Evolutionary conservation across 2,329 filamentous ascomycete species (phyloP).

Genomic region (Dothistroma pini): DNA sequence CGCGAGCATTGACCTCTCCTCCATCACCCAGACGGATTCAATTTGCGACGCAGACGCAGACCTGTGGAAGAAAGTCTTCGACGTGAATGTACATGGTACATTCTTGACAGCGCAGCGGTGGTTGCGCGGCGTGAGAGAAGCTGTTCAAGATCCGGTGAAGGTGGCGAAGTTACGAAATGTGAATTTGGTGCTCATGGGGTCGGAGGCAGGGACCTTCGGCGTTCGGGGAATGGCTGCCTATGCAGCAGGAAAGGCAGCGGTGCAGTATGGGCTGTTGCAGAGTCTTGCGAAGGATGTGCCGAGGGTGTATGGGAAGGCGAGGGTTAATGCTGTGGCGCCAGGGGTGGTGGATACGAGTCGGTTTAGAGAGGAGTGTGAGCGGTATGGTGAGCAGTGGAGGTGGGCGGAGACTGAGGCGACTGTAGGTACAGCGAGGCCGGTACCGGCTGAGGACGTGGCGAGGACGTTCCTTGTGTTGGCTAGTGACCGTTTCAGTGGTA

Average conservation of each 20-base stretch:
- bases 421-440: slow-evolving; percentile 38
- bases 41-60: slow-evolving; percentile 41
- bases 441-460: slow-evolving; percentile 42
- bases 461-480: slow-evolving; percentile 46
- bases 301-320: slow-evolving; percentile 36
- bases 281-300: slow-evolving; percentile 42
- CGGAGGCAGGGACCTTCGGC: slow-evolving; percentile 45
- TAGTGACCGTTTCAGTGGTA: slow-evolving; percentile 45
- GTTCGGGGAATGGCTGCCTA: slow-evolving; percentile 45
- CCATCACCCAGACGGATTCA: slow-evolving; percentile 38
- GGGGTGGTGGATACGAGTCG: slow-evolving; percentile 45
- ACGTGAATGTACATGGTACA: slow-evolving; percentile 45
- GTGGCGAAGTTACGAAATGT: slow-evolving; percentile 33
- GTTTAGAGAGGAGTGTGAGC: slow-evolving; percentile 41
- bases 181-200: slow-evolving; percentile 45
- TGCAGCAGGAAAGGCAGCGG: slow-evolving; percentile 44
- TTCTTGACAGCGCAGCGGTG: slow-evolving; percentile 44
- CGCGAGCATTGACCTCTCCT: slow-evolving; percentile 44
- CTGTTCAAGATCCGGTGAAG: slow-evolving; percentile 17
- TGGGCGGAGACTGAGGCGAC: slow-evolving; percentile 46
- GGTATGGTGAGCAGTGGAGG: slow-evolving; percentile 38
- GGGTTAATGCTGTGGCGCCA: slow-evolving; percentile 48
- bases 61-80: slow-evolving; percentile 41
- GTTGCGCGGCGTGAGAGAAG: slow-evolving; percentile 38
- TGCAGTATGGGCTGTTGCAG: slow-evolving; percentile 44